Base-by-base conservation (phyloP, 1,284 basidiomycete species). In the Inonotus obliquus region DNA sequence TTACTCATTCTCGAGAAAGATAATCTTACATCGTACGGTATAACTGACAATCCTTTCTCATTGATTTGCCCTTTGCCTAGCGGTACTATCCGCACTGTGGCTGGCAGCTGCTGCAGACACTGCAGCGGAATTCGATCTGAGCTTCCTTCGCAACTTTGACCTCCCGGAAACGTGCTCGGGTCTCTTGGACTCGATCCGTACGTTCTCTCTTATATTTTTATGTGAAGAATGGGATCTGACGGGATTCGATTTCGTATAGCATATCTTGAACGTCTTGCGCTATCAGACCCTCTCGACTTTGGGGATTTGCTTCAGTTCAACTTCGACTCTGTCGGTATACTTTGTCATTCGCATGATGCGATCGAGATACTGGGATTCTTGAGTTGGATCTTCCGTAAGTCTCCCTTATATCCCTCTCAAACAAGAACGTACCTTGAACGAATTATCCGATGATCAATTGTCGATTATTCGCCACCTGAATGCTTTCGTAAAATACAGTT, bases 341-440 rank as follows among this genome's bases (percentile, higher is more conserved):
- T 64, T 10, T 64, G 63, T 29, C 59, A 51, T 25, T 44, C 37
- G 44, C 54, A 64, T 11, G 13, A 52, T 23, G 63, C 51, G 4
- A 39, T 64, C 6, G 27, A 64, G 51, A 60, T 39, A 9, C 39
- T 64, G 23, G 54, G 29, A n/a, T 64, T 64, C 44, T 17, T 62
- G 5, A 47, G 14, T 37, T 62, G 63, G 63, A 51, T 64, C 10
- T 44, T 64, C 35, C 60, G 63, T 64, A 48, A 14, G 63, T 64
- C 27, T 21, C 27, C 32, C 9, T n/a, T n/a, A n/a, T n/a, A n/a
- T n/a, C n/a, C n/a, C n/a, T n/a, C n/a, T n/a, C n/a, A n/a, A n/a
- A n/a, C n/a, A n/a, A n/a, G n/a, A n/a, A n/a, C n/a, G n/a, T n/a
- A n/a, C n/a, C n/a, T n/a, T n/a, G n/a, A n/a, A n/a, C n/a, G n/a